A percentile compares a stretch with the other conserved stretches of the same genome.
These are phyloP conservation scores for Ceratobasidium sp. DNA, from an alignment of 1,284 basidiomycete species.

Conservation along the genomic window DNA sequence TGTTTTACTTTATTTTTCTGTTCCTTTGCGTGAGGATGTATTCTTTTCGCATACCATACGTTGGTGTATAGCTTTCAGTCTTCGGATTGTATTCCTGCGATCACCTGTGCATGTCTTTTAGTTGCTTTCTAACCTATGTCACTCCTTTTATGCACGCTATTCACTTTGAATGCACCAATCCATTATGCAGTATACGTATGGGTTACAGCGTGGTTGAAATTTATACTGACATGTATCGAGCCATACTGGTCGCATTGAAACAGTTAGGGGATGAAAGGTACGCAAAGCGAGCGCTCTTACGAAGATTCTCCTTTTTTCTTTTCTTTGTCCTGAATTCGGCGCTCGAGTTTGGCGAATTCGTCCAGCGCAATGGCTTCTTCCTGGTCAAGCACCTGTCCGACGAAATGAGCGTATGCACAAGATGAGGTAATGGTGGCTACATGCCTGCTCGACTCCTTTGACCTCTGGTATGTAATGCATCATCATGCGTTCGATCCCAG, in stretches of 20 bases:
- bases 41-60: constrained; percentile 2
- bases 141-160: constrained; percentile 17
- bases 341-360: constrained; percentile 93
- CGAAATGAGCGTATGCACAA: constrained; percentile 1
- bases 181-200: background rate
- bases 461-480: constrained; percentile 99
- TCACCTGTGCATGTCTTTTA: no score
- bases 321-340: constrained; percentile 65
- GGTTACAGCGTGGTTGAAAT: background rate
- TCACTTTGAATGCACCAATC: background rate
- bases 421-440: constrained; percentile 43
- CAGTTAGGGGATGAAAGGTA: constrained; percentile 24
- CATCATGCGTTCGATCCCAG: constrained; percentile 96
- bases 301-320: constrained; percentile 53
- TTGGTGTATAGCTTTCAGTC: background rate
- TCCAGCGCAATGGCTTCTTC: constrained; percentile 89
- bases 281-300: constrained; percentile 49
- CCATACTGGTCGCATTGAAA: constrained; percentile 60
- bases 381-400: constrained; percentile 79
- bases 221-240: constrained; percentile 72
- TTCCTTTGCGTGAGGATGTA: background rate
- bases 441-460: constrained; percentile 92
- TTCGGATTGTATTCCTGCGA: no score
- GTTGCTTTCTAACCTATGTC: constrained; percentile 13
- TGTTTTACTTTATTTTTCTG: background rate